These are phyloP conservation scores for Glarea lozoyensis DNA, from an alignment of 495 filamentous ascomycete genomes.

Conservation along the genomic window DNA sequence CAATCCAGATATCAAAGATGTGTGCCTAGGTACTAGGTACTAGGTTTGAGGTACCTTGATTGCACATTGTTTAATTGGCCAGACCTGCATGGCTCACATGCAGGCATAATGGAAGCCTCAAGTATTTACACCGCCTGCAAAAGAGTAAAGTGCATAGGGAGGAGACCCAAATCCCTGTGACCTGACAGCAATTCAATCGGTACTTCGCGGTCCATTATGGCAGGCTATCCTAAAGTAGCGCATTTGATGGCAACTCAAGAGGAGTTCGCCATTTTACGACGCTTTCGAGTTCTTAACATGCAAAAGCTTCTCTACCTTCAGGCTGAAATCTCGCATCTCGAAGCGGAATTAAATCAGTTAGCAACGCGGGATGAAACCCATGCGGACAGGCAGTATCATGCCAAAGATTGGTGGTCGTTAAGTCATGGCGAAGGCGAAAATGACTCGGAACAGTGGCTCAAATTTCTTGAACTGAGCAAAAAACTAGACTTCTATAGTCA, in stretches of 20 bases:
- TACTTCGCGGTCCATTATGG: no score
- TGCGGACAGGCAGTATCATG: constrained; percentile 2
- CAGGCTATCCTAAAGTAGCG: constrained; percentile 14
- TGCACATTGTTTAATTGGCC: no score
- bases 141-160: no score
- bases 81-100: no score
- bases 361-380: constrained; percentile 10
- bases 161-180: no score
- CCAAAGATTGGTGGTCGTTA: constrained; percentile 16
- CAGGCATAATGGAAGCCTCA: no score
- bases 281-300: constrained; percentile 20
- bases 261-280: constrained; percentile 20
- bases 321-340: constrained; percentile 21
- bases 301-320: constrained; percentile 24
- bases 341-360: constrained; percentile 18
- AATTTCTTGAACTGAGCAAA: constrained; percentile 8
- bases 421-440: neutral
- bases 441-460: constrained; percentile 16
- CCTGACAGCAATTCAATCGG: no score
- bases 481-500: constrained; percentile 18
- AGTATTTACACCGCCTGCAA: no score
- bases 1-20: no score
- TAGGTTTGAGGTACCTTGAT: no score
- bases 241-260: constrained; percentile 18
- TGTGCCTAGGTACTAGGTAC: no score